Evolutionary conservation across 129 eudicot genomes (phyloP).

Genomic region (Flaveria linearis): DNA sequence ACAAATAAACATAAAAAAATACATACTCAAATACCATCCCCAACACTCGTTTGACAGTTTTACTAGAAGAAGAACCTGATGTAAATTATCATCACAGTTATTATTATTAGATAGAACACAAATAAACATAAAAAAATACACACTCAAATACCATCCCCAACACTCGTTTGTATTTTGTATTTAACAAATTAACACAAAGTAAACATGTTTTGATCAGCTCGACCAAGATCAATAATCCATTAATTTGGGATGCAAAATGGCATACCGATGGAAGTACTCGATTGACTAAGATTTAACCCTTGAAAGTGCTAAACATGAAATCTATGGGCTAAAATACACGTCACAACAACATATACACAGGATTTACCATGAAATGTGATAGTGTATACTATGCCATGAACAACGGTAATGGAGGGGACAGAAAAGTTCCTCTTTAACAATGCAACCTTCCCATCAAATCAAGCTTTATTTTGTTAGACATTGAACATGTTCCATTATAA

Average conservation of each 20-base stretch:
- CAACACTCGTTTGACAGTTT: too few relatives aligned
- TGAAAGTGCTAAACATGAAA: not conserved
- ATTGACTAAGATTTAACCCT: not conserved
- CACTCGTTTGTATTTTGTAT: too few relatives aligned
- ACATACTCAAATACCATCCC: too few relatives aligned
- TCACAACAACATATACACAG: not conserved
- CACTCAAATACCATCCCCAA: too few relatives aligned
- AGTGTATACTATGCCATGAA: slow-evolving; percentile 4
- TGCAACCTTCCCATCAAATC: slow-evolving; percentile 8
- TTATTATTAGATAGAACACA: too few relatives aligned
- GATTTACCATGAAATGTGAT: not conserved
- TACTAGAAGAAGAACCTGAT: too few relatives aligned
- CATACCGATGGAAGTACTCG: not conserved
- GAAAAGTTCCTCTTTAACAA: slow-evolving; percentile 10
- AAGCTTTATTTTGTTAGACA: slow-evolving; percentile 6
- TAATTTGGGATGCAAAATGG: not conserved
- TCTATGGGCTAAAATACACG: not conserved
- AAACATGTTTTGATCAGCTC: too few relatives aligned
- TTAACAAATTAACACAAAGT: too few relatives aligned
- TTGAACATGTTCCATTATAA: slow-evolving; percentile 12
- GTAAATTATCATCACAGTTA: too few relatives aligned
- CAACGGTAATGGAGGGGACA: slow-evolving; percentile 27
- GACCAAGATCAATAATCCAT: not conserved
- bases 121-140: too few relatives aligned
- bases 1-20: too few relatives aligned